Evolutionary conservation across 1,139 yeast species (phyloP).

Genomic region (Blastobotrys serpentis): DNA sequence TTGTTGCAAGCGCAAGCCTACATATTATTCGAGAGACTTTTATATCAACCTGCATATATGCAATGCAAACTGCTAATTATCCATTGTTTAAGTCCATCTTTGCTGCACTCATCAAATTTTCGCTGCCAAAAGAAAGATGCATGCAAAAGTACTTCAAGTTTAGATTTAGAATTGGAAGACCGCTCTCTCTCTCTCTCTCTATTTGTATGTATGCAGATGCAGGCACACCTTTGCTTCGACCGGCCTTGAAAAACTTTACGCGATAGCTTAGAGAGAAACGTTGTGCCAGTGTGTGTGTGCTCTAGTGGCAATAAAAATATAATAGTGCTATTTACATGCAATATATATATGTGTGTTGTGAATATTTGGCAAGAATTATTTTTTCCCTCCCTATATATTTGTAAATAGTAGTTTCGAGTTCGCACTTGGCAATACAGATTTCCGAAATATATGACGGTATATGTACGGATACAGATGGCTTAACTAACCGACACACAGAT

Average conservation of each 20-base stretch:
- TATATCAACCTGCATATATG: neutral
- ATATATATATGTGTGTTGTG: no score
- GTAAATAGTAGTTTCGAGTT: no score
- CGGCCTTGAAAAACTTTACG: neutral
- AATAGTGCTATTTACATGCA: no score
- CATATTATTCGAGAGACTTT: no score
- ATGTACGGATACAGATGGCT: neutral
- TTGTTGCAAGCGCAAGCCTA: no score
- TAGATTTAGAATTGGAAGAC: no score
- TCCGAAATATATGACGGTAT: no score
- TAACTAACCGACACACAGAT: neutral
- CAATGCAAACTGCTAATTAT: neutral
- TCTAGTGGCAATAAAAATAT: no score
- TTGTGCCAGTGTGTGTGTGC: neutral
- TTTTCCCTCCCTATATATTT: no score
- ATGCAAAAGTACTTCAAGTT: neutral
- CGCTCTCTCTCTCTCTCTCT: no score
- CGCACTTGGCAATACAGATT: no score
- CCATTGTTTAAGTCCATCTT: neutral
- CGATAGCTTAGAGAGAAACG: neutral
- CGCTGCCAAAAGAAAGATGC: neutral
- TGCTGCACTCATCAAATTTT: neutral
- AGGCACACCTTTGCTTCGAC: neutral
- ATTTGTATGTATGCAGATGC: neutral
- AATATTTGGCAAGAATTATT: no score